A percentile compares a stretch with the other conserved stretches of the same genome.
Evolutionary conservation across 495 filamentous ascomycete genomes (phyloP).

Genomic region (Penicillium canescens): DNA sequence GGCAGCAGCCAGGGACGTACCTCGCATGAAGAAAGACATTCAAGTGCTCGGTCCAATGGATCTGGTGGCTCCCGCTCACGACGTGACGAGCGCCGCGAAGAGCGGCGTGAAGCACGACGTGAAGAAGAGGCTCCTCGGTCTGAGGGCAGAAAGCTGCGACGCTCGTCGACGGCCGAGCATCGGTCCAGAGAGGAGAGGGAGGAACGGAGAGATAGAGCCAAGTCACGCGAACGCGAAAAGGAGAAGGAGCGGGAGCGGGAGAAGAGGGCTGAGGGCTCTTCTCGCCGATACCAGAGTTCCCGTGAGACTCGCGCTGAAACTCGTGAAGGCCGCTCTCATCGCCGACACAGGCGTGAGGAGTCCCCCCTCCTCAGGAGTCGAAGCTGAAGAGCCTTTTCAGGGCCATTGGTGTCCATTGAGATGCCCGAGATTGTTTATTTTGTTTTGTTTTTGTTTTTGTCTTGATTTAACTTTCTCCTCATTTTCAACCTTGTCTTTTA

Average conservation of each 20-base stretch:
- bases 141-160: constrained; percentile 1
- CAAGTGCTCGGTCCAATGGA: constrained; percentile 21
- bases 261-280: constrained; percentile 22
- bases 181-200: constrained; percentile 6
- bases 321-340: constrained; percentile 24
- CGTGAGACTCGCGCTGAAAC: constrained; percentile 1
- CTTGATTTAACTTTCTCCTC: constrained; percentile 1
- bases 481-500: constrained; percentile 17
- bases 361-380: constrained; percentile 35
- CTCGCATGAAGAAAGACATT: constrained; percentile 30
- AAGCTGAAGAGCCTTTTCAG: constrained; percentile 40
- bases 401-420: constrained; percentile 36
- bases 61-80: constrained; percentile 28
- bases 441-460: constrained; percentile 2
- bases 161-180: constrained; percentile 5
- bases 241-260: constrained; percentile 18
- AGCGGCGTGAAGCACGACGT: constrained; percentile 1
- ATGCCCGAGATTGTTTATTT: not conserved
- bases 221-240: constrained; percentile 13
- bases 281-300: constrained; percentile 18
- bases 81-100: constrained; percentile 13
- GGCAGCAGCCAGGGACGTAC: constrained; percentile 28
- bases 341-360: constrained; percentile 33
- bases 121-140: not conserved
- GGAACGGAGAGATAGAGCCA: not conserved